These are phyloP conservation scores for Deuterostichococcus epilithicus DNA, from an alignment of 139 green algal species.

Conservation along the genomic window DNA sequence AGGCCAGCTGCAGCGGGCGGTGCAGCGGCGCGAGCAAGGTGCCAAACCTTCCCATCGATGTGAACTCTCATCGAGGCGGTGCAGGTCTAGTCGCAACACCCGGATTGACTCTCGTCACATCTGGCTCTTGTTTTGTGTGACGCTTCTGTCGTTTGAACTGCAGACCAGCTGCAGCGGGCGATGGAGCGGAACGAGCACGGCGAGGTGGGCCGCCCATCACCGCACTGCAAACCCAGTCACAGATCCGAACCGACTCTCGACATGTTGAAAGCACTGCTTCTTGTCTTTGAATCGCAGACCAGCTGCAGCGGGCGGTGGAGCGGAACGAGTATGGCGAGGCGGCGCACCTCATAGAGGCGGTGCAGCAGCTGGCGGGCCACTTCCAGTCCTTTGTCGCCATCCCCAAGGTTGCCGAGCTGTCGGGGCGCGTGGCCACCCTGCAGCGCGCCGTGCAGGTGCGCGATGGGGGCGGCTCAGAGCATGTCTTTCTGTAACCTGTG, in stretches of 20 bases:
- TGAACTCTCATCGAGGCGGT: no score
- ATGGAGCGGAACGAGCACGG: constrained; percentile 70
- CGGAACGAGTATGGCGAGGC: constrained; percentile 82
- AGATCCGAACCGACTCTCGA: no score
- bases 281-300: constrained; percentile 18
- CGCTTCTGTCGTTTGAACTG: no score
- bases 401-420: constrained; percentile 75
- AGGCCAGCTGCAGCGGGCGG: no score
- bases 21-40: no score
- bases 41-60: no score
- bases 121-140: not conserved
- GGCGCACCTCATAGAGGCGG: constrained; percentile 90
- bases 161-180: constrained; percentile 47
- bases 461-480: no score
- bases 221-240: no score
- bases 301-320: constrained; percentile 61
- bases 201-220: no score
- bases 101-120: no score
- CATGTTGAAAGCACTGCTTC: no score
- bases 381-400: constrained; percentile 86
- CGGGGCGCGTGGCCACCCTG: constrained; percentile 50
- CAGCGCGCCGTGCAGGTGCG: constrained; percentile 21
- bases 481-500: not conserved
- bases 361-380: constrained; percentile 87
- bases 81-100: no score